Conservation (phyloP, 116 monocot species). For the Papilionanthe hybrid region DNA sequence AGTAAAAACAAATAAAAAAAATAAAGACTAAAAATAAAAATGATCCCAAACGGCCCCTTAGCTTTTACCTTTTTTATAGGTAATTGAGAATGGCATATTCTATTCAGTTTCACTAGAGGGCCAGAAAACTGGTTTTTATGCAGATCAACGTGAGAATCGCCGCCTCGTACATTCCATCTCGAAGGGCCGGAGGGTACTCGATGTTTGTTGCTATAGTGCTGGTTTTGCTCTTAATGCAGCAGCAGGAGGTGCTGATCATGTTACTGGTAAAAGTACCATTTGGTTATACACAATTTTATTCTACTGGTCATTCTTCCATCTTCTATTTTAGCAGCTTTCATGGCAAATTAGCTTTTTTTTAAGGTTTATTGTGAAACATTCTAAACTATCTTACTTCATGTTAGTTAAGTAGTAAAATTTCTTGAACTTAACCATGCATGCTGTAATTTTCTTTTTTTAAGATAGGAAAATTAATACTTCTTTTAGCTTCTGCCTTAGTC, state of each 20-base stretch:
- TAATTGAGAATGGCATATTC: constrained; percentile 79
- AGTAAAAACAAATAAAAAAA: too few species aligned
- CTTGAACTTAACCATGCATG: not conserved
- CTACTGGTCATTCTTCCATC: not conserved
- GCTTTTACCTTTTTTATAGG: constrained; percentile 30
- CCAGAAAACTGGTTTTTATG: constrained; percentile 97
- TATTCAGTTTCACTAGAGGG: constrained; percentile 70
- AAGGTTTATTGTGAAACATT: not conserved
- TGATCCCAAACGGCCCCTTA: too few species aligned
- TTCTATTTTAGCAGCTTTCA: not conserved
- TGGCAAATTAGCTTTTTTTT: not conserved
- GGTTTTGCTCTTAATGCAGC: constrained; percentile 90
- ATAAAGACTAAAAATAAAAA: too few species aligned
- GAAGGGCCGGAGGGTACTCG: constrained; percentile 65
- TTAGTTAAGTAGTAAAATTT: not conserved
- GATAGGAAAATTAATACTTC: not conserved
- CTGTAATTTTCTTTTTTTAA: not conserved
- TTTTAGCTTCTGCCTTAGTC: not conserved
- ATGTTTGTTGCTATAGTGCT: constrained; percentile 89
- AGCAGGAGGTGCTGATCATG: constrained; percentile 65
- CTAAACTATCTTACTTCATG: not conserved
- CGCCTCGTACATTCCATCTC: constrained; percentile 64
- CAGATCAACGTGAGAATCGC: constrained; percentile 94
- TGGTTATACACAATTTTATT: constrained; percentile 14
- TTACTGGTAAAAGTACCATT: constrained; percentile 64